Base-by-base conservation (phyloP, 2,329 filamentous ascomycete genomes). In the Cucurbitaria berberidis region DNA sequence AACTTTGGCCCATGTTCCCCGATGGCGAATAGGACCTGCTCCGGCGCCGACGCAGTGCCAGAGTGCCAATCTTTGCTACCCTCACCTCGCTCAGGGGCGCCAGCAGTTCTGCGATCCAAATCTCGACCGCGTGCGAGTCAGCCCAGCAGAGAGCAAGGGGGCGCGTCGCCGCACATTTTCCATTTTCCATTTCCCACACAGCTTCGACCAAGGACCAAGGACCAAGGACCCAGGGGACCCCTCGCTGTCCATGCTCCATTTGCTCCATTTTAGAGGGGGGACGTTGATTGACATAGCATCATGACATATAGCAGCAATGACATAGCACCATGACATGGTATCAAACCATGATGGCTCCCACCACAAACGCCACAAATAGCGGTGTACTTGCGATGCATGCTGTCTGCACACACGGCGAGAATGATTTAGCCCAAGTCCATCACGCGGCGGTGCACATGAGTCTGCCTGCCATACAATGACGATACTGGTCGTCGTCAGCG, bases 351-450 rank as follows among this genome's bases (percentile, higher is more conserved):
- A 67, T 67, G 53, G 56, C 60, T 64, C 64, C 62, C 59, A 39
- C 55, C 51, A 48, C n/a, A n/a, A n/a, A n/a, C n/a, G n/a, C 50
- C 56, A 55, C 65, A 64, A 68, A 65, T 66, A 66, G 72, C 72
- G 70, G 70, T 73, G 72, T 59, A 66, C 35, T 45, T 29, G 50
- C 40, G n/a, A n/a, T n/a, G n/a, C n/a, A n/a, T n/a, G n/a, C n/a
- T n/a, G 19, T 24, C 21, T 39, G 19, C 19, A 21, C 11, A 21
- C 19, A 39, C 21, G 36, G 5, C 24, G 2, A 39, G n/a, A n/a
- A n/a, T n/a, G n/a, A n/a, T n/a, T 6, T 15, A 19, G 26, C 18
- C n/a, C 40, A 24, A 27, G 22, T 29, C 51, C 57, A 60, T 56
- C 55, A 57, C 53, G 53, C 64, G 55, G 62, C 58, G 42, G 48